phyloP scores from a whole-genome alignment of 2,329 filamentous ascomycete genomes.

The Scedosporium boydii region DNA sequence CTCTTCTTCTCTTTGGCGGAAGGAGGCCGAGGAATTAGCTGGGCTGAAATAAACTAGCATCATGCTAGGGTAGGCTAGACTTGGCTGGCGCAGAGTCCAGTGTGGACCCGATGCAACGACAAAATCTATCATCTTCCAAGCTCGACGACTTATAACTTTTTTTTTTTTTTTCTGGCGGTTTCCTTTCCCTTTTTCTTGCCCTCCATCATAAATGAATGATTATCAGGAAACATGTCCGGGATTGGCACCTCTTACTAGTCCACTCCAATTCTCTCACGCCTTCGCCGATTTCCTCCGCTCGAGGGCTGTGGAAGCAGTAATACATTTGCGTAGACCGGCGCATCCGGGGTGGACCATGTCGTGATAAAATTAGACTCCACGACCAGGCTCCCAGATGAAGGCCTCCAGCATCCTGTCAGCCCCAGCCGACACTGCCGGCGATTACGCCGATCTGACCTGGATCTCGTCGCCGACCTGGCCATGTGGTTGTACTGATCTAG shows the following conservation, averaged over 20 bases:
- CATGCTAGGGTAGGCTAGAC: too few species aligned
- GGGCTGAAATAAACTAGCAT: background rate
- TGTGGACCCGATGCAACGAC: background rate
- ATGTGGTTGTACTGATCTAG: too few species aligned
- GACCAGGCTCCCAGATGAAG: background rate
- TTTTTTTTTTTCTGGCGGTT: background rate
- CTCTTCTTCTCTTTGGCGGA: background rate
- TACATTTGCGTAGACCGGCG: background rate
- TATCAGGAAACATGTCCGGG: too few species aligned
- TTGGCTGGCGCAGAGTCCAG: too few species aligned
- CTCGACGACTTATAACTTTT: too few species aligned
- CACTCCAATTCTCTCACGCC: background rate
- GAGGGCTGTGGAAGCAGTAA: background rate
- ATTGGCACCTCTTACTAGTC: background rate
- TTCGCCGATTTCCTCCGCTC: background rate
- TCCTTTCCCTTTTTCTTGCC: background rate
- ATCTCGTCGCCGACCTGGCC: background rate
- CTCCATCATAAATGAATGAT: background rate
- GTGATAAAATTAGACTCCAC: background rate
- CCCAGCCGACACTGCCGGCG: background rate
- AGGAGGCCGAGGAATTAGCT: background rate
- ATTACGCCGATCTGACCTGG: background rate
- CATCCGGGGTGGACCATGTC: background rate
- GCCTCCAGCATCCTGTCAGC: background rate
- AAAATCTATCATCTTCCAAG: conserved; percentile 5